These are phyloP conservation scores for Schizochytrium sp. DNA, from an alignment of 108 stramenopile species.

Conservation along the genomic window DNA sequence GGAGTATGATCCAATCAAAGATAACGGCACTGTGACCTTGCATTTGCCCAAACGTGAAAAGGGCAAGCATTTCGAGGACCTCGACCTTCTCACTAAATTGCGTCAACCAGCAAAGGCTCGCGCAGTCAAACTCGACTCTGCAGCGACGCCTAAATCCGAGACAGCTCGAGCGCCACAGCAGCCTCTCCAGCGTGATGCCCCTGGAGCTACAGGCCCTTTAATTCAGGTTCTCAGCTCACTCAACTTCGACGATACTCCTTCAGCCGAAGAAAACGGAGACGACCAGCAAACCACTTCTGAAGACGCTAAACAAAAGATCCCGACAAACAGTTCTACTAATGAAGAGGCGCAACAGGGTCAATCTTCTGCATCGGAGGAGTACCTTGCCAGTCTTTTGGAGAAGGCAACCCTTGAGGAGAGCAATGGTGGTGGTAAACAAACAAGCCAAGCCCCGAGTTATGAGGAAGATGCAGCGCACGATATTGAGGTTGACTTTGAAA, in stretches of 20 bases:
- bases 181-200: not conserved
- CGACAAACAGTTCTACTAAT: too few relatives aligned
- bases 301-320: too few relatives aligned
- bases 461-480: not conserved
- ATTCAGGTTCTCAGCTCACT: conserved; percentile 35
- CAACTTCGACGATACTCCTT: not conserved
- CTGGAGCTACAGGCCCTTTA: not conserved
- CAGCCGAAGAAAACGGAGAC: not conserved
- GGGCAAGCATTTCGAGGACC: conserved; percentile 55
- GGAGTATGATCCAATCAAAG: conserved; percentile 24
- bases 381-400: not conserved
- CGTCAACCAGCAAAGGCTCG: conserved; percentile 26
- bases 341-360: too few relatives aligned
- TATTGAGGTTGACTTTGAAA: not conserved
- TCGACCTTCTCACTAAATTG: conserved; percentile 59
- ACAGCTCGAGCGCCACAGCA: not conserved
- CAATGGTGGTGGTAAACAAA: too few relatives aligned
- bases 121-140: not conserved
- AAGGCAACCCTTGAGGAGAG: not conserved
- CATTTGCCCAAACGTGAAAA: conserved; percentile 38
- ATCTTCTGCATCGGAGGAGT: not conserved
- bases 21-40: conserved; percentile 61
- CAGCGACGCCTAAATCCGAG: not conserved
- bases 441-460: too few relatives aligned
- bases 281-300: too few relatives aligned